These are phyloP conservation scores for Striga asiatica DNA, from an alignment of 257 asterid genomes.

Conservation along the genomic window DNA sequence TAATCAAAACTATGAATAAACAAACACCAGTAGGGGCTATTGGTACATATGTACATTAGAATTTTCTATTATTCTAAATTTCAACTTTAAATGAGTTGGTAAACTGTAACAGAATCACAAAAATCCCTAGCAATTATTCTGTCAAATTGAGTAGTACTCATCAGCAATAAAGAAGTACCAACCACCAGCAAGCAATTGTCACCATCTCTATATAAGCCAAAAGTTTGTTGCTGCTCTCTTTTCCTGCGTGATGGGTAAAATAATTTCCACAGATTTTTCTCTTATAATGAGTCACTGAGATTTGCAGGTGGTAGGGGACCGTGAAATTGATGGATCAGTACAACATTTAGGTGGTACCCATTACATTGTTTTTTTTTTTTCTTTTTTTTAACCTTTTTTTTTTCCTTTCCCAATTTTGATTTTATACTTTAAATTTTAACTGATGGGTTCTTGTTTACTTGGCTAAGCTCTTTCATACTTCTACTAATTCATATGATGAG, in stretches of 20 bases:
- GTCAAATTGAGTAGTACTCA: conserved; percentile 18
- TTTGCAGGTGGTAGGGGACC: conserved; percentile 48
- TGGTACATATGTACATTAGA: too few relatives aligned
- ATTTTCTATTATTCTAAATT: too few relatives aligned
- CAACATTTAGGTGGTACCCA: conserved; percentile 20
- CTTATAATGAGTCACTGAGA: conserved; percentile 21
- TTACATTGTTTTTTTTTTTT: not conserved
- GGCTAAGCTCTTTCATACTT: too few relatives aligned
- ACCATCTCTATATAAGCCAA: conserved; percentile 31
- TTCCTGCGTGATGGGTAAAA: conserved; percentile 9
- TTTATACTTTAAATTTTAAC: too few relatives aligned
- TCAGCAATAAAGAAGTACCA: conserved; percentile 54
- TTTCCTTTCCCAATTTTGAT: not conserved
- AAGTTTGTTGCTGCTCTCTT: conserved; percentile 3
- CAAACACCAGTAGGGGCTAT: too few relatives aligned
- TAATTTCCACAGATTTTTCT: conserved; percentile 21
- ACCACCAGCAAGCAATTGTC: conserved; percentile 47
- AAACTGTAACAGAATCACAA: too few relatives aligned
- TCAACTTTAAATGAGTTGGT: too few relatives aligned
- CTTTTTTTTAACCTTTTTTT: not conserved
- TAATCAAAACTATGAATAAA: too few relatives aligned
- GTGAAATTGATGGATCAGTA: conserved; percentile 25
- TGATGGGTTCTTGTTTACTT: too few relatives aligned
- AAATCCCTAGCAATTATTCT: not conserved
- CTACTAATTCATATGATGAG: too few relatives aligned